Evolutionary conservation across 805 yeast species (phyloP).

Genomic region (Jamesozyma piceae): DNA sequence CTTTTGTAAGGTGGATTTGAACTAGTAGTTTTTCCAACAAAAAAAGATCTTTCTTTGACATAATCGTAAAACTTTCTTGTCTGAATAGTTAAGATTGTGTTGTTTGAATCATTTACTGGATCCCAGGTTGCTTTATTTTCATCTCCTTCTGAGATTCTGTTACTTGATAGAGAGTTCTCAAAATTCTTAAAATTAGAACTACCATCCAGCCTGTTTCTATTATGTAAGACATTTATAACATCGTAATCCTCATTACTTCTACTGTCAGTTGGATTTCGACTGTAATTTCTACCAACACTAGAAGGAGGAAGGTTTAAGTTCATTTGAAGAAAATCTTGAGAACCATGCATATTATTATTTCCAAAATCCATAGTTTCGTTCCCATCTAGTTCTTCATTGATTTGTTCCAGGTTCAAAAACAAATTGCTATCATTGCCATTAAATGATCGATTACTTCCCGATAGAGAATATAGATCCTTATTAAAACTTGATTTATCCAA

Average conservation of each 20-base stretch:
- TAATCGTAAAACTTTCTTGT: conserved; percentile 24
- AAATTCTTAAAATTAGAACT: not conserved
- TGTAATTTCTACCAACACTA: conserved; percentile 21
- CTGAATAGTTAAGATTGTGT: conserved; percentile 16
- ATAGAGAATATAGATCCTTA: not conserved
- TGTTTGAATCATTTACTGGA: not conserved
- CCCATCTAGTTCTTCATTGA: conserved; percentile 23
- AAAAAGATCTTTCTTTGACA: conserved; percentile 17
- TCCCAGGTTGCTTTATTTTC: not conserved
- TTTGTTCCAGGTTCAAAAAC: conserved; percentile 22
- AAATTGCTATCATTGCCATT: conserved; percentile 10
- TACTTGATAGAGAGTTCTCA: not conserved
- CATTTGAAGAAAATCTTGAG: conserved; percentile 12
- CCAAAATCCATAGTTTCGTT: conserved; percentile 4
- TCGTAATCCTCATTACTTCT: conserved; percentile 9
- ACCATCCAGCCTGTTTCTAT: conserved; percentile 6
- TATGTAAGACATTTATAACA: conserved; percentile 13
- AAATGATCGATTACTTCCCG: not conserved
- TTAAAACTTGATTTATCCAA: conserved; percentile 2
- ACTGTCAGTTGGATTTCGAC: conserved; percentile 14
- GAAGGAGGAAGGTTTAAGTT: conserved; percentile 28
- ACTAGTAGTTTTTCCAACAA: conserved; percentile 15
- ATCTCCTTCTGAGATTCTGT: conserved; percentile 1
- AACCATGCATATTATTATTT: conserved; percentile 1
- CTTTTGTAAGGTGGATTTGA: conserved; percentile 12